Base-by-base conservation (phyloP, 352 stramenopile genomes). In the Pythium inflatum region DNA sequence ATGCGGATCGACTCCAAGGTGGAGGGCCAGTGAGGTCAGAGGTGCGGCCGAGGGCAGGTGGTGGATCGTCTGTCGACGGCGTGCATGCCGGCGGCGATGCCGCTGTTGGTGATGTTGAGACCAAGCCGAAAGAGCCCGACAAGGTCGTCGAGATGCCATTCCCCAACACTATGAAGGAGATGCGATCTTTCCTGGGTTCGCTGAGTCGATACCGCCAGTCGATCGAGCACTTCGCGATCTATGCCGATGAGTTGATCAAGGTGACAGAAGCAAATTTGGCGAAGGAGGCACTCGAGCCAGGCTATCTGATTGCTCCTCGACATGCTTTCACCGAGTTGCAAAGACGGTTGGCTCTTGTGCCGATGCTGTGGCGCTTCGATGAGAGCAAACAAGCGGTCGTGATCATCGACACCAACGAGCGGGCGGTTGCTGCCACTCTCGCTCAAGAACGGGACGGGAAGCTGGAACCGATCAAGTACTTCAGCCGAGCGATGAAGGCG, bases 181-280 rank as follows among this genome's bases (percentile, higher is more conserved):
- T 41, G 8, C 34, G 14, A 14, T 41, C 34, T 8, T 41, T 41
- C 34, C 14, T 41, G 34, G 34, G 34, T 14, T 41, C 34, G 34
- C 34, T 41, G 8, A 41, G 14, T 14, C 14, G 14, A 14, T 41
- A 41, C 34, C 34, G 14, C 34, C 8, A 14, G 34, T 41, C 14
- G 8, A 41, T 41, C 34, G 34, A 41, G 34, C 34, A 69, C 41
- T 69, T 62, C 28, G 62, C 27, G 1, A 51, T 69, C n/a, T 69
- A 69, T 22, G 62, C 62, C 4, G 62, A 50, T 2, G 27, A 50
- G 27, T 13, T 69, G 50, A 62, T 62, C 33, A 51, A 69, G 31
- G 7, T 62, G 3, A 69, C 58, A 1, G 22, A 25, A 36, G 58
- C 58, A 28, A 45, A 66, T n/a, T n/a, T 66, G 28, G 24, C 61